Evolutionary conservation across 352 stramenopile species (phyloP).

Genomic region (Globisporangium ultimum): DNA sequence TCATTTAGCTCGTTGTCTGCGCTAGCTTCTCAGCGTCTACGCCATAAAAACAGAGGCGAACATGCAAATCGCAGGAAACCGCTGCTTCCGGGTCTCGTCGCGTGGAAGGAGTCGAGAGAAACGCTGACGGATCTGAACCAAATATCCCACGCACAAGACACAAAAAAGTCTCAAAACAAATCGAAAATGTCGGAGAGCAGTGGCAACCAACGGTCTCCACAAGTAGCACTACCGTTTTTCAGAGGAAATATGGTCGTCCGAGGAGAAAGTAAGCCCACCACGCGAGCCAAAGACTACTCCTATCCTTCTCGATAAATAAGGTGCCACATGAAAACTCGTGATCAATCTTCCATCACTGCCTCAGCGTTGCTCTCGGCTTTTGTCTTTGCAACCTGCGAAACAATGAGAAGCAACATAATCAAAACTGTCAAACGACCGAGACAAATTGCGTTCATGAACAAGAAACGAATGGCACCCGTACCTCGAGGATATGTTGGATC

Average conservation of each 20-base stretch:
- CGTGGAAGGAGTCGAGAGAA: constrained; percentile 9
- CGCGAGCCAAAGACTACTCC: constrained; percentile 36
- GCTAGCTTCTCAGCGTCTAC: constrained; percentile 10
- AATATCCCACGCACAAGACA: constrained; percentile 12
- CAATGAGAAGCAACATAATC: not conserved
- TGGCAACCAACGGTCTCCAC: constrained; percentile 20
- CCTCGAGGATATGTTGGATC: constrained; percentile 64
- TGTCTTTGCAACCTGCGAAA: constrained; percentile 18
- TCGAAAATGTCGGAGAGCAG: constrained; percentile 9
- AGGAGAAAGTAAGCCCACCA: constrained; percentile 36
- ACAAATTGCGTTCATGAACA: not conserved
- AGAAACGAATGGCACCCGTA: constrained; percentile 15
- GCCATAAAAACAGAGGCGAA: constrained; percentile 16
- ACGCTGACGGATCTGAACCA: constrained; percentile 12
- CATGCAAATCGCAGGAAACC: not conserved
- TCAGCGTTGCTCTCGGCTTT: constrained; percentile 6
- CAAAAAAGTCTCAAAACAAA: constrained; percentile 8
- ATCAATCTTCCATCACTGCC: constrained; percentile 13
- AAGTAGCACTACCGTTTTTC: constrained; percentile 59
- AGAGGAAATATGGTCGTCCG: constrained; percentile 60
- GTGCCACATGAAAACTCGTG: not conserved
- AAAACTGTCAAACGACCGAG: constrained; percentile 5
- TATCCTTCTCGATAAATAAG: constrained; percentile 22
- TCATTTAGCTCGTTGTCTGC: constrained; percentile 2
- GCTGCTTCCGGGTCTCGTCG: constrained; percentile 2